These are phyloP conservation scores for Ceratocystis huliohia DNA, from an alignment of 2,329 filamentous ascomycete genomes.

Conservation along the genomic window DNA sequence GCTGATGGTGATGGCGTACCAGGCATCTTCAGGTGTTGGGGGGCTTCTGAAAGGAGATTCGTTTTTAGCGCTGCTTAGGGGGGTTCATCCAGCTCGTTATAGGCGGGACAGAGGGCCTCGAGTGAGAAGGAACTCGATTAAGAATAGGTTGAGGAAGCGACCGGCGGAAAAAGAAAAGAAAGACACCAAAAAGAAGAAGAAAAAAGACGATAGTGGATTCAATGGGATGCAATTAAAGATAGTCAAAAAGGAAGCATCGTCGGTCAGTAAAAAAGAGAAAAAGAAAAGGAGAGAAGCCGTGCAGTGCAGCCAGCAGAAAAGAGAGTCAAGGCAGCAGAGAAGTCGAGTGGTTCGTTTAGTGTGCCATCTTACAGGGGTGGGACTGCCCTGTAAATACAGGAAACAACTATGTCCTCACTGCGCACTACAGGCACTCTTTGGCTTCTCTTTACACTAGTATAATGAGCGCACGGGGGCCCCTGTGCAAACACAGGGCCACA, in stretches of 20 bases:
- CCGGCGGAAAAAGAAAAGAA: neutral
- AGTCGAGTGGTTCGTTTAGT: neutral
- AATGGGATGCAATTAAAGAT: no score
- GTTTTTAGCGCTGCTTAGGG: constrained; percentile 4
- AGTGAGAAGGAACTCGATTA: no score
- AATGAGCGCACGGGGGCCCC: no score
- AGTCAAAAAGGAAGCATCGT: neutral
- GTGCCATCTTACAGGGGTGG: no score
- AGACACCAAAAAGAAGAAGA: neutral
- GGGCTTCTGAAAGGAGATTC: neutral
- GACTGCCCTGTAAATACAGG: no score
- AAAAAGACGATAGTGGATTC: neutral
- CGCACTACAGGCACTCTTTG: no score
- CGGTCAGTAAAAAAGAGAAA: neutral
- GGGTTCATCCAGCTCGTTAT: neutral
- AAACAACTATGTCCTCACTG: no score
- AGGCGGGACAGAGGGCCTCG: neutral
- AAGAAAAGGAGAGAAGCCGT: neutral
- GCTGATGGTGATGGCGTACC: constrained; percentile 6
- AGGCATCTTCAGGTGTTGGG: constrained; percentile 6
- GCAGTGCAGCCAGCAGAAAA: neutral
- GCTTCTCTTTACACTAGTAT: no score
- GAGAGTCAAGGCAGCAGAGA: neutral
- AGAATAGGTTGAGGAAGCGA: neutral
- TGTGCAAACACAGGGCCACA: no score